These are phyloP conservation scores for Protomyces arabidopsidicola DNA, from an alignment of 1,139 yeast species.

Conservation along the genomic window DNA sequence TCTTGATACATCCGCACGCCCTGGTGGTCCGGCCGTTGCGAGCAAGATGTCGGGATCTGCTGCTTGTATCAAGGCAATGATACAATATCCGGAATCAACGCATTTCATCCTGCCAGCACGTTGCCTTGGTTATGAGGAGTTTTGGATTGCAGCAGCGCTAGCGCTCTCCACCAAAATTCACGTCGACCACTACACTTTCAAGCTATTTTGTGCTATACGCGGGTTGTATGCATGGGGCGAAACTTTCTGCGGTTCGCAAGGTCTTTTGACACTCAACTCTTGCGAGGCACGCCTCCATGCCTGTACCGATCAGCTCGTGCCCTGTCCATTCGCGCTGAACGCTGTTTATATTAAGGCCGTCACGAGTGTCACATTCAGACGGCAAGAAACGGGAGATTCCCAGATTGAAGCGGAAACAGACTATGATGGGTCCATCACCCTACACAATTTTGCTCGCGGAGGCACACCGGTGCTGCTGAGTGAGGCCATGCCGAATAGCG, in stretches of 20 bases:
- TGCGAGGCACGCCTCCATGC: conserved; percentile 39
- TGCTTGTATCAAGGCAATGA: conserved; percentile 41
- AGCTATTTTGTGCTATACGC: conserved; percentile 35
- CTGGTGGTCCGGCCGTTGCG: conserved; percentile 37
- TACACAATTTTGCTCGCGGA: conserved; percentile 11
- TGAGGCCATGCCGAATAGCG: neutral
- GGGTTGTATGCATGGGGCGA: conserved; percentile 23
- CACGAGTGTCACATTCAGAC: neutral
- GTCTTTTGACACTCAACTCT: conserved; percentile 34
- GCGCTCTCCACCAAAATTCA: conserved; percentile 42
- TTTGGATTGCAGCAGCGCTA: conserved; percentile 46
- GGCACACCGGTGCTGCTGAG: conserved; percentile 16
- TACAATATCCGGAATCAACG: conserved; percentile 47
- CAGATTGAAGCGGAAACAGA: neutral
- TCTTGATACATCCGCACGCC: conserved; percentile 45
- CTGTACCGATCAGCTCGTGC: conserved; percentile 30
- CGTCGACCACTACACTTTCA: conserved; percentile 38
- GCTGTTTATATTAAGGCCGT: conserved; percentile 20
- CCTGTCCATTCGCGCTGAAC: conserved; percentile 6
- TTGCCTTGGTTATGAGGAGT: conserved; percentile 55
- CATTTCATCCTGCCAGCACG: conserved; percentile 46
- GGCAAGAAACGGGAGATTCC: neutral
- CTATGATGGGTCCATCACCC: conserved; percentile 10
- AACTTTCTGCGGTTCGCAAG: neutral
- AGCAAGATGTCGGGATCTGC: conserved; percentile 47